A percentile compares a stretch with the other conserved stretches of the same genome.
Evolutionary conservation across 345 rosid genomes (phyloP).

Genomic region (Euphorbia lathyris): DNA sequence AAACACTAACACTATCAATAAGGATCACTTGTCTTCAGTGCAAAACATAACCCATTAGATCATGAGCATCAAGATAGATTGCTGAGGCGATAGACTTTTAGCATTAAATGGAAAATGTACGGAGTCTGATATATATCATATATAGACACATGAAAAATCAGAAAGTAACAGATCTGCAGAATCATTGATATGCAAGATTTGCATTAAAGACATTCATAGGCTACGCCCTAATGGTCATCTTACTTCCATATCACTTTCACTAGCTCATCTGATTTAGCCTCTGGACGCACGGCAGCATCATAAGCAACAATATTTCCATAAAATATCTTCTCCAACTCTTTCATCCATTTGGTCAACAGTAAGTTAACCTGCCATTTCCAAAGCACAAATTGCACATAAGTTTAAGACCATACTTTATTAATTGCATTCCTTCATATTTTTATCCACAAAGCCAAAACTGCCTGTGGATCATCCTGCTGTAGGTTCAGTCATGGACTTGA

Average conservation of each 20-base stretch:
- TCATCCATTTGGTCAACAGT: constrained; percentile 84
- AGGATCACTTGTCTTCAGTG: not conserved
- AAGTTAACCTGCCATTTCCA: constrained; percentile 69
- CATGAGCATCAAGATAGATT: not conserved
- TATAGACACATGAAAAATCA: not conserved
- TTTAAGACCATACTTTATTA: not conserved
- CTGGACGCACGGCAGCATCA: constrained; percentile 81
- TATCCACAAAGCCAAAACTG: not conserved
- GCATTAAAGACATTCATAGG: constrained; percentile 4
- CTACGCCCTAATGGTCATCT: constrained; percentile 3
- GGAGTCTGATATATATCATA: not conserved
- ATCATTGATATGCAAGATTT: not conserved
- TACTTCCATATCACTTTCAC: constrained; percentile 80
- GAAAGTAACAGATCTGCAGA: not conserved
- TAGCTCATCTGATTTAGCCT: constrained; percentile 70
- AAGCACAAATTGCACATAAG: constrained; percentile 8
- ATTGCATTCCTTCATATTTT: not conserved
- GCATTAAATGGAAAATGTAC: not conserved
- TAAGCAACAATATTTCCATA: constrained; percentile 90
- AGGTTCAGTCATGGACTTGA: not conserved
- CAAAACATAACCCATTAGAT: not conserved
- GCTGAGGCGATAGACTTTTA: not conserved
- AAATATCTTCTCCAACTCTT: constrained; percentile 91
- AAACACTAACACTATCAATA: not conserved
- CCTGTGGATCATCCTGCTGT: not conserved